These are phyloP conservation scores for Limnomonas spitsbergensis DNA, from an alignment of 139 green algal genomes.

Conservation along the genomic window DNA sequence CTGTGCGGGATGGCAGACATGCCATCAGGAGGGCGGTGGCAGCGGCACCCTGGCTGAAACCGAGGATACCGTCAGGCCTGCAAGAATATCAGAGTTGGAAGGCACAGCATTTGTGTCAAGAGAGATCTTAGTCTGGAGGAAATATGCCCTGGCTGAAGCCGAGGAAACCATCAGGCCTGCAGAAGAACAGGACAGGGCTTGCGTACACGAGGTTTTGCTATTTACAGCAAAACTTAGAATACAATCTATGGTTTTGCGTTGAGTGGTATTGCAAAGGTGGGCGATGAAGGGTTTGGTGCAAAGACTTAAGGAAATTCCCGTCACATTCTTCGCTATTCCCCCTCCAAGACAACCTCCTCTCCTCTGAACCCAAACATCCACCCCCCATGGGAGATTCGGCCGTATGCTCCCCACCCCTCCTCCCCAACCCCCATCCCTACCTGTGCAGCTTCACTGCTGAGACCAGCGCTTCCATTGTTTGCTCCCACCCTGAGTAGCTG, in stretches of 20 bases:
- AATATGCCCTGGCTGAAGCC: conserved; percentile 7
- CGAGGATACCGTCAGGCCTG: too few relatives aligned
- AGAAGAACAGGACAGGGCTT: too few relatives aligned
- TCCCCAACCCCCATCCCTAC: background rate
- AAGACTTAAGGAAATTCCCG: background rate
- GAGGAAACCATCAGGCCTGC: conserved; percentile 1
- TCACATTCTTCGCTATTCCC: background rate
- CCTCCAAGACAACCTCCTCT: background rate
- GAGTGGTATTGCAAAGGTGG: too few relatives aligned
- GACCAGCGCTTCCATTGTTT: background rate
- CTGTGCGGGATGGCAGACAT: background rate
- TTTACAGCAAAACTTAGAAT: background rate
- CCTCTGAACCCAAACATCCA: background rate
- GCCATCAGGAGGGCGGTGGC: background rate
- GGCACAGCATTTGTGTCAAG: too few relatives aligned
- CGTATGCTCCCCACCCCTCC: background rate
- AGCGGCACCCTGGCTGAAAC: conserved; percentile 3
- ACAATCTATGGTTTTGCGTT: background rate
- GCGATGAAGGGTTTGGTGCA: background rate
- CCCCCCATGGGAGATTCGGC: background rate
- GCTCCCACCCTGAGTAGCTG: conserved; percentile 1
- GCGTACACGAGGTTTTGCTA: background rate
- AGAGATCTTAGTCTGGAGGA: too few relatives aligned
- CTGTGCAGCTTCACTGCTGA: background rate
- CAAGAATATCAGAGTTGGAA: too few relatives aligned